These are phyloP conservation scores for Claviceps purpurea DNA, from an alignment of 2,329 filamentous ascomycete species.

Conservation along the genomic window DNA sequence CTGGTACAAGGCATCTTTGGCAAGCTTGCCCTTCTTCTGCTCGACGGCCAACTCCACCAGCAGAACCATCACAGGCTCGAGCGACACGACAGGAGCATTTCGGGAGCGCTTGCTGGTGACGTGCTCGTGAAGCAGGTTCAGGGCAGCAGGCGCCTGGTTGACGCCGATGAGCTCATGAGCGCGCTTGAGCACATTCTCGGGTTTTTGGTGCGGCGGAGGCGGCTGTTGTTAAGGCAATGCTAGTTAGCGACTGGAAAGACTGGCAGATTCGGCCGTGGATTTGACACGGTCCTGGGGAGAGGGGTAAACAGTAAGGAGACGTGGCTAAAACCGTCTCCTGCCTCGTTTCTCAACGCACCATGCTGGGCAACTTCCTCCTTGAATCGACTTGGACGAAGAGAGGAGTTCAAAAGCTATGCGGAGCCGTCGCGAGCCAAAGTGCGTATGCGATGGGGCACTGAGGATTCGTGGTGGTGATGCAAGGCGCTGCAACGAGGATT, in stretches of 20 bases:
- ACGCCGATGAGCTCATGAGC: conserved; percentile 98
- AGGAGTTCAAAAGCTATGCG: conserved; percentile 24
- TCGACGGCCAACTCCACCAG: conserved; percentile 95
- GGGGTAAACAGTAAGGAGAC: conserved; percentile 11
- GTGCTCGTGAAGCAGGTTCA: conserved; percentile 96
- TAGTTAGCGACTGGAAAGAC: not conserved
- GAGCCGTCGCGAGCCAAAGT: conserved; percentile 25
- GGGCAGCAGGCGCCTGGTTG: conserved; percentile 79
- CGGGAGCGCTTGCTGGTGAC: conserved; percentile 96
- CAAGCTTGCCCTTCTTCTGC: conserved; percentile 93
- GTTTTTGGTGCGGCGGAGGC: conserved; percentile 92
- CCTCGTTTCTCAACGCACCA: conserved; percentile 22
- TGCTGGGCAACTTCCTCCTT: conserved; percentile 40
- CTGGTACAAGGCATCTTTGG: conserved; percentile 97
- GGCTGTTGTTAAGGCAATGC: conserved; percentile 40
- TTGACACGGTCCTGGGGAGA: conserved; percentile 11
- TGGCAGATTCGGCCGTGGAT: conserved; percentile 1
- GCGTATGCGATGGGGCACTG: conserved; percentile 22
- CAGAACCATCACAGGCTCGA: conserved; percentile 97
- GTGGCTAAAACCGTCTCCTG: conserved; percentile 8
- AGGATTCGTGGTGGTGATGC: conserved; percentile 26
- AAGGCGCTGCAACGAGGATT: conserved; percentile 21
- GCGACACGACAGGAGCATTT: conserved; percentile 87
- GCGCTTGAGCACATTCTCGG: conserved; percentile 98
- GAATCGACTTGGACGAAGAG: conserved; percentile 22